phyloP scores from a whole-genome alignment of 2,329 filamentous ascomycete species.

The Juglanconis oblonga region DNA sequence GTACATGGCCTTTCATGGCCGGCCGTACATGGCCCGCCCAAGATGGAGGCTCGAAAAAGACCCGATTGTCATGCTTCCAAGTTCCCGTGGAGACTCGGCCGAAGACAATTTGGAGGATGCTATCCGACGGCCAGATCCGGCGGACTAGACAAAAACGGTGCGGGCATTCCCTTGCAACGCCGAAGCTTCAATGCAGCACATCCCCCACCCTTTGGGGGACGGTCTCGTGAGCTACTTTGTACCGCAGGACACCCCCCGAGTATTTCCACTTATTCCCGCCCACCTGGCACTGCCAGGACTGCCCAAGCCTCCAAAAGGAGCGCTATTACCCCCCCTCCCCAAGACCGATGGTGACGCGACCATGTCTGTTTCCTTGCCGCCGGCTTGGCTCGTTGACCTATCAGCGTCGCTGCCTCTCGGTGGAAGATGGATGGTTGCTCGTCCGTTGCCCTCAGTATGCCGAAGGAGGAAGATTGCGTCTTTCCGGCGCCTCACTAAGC shows the following conservation, averaged over 20 bases:
- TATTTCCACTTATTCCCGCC: constrained; percentile 2
- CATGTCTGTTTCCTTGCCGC: neutral
- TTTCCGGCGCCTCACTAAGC: neutral
- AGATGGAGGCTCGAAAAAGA: no score
- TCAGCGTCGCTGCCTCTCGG: neutral
- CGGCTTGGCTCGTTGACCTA: neutral
- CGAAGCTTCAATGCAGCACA: neutral
- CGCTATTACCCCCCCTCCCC: neutral
- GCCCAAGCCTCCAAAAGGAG: neutral
- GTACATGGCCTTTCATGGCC: neutral
- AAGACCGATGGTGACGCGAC: neutral
- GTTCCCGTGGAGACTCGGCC: no score
- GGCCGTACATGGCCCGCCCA: no score
- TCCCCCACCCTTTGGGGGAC: neutral
- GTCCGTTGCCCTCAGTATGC: neutral
- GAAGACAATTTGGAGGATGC: no score
- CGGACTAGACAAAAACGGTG: neutral
- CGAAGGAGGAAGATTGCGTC: neutral
- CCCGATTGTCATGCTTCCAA: no score
- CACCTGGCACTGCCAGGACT: neutral
- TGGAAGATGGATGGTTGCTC: neutral
- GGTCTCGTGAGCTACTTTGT: neutral
- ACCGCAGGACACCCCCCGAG: neutral
- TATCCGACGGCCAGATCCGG: no score
- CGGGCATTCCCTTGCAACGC: neutral